Evolutionary conservation across 768 basidiomycete genomes (phyloP), one percentile per base, ranked within the genome.

Genomic region (Pholiota microspora): DNA sequence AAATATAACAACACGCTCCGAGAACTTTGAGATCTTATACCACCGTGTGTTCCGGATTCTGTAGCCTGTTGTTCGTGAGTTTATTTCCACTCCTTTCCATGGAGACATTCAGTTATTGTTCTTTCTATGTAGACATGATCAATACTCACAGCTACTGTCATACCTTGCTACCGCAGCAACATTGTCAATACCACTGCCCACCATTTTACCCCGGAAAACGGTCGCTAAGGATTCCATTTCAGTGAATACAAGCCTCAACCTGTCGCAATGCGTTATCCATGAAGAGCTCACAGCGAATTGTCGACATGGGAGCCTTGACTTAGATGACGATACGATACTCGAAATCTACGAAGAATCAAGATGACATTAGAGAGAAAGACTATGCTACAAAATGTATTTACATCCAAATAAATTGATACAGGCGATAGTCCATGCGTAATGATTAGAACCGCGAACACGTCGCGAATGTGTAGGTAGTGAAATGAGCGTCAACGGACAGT

Each of bases 351-450:
- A 27, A 40, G 35, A 31, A 27, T 31, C 23, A n/a, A 3, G n/a
- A 51, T 51, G 38, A 31, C 21, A 44, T 51, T 51, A 51, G 49
- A 18, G 25, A 27, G 16, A 27, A 31, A 51, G 15, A 7, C 38
- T 38, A 28, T 51, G 51, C 51, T 51, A 51, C 51, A 51, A 18
- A 24, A 12, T 44, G 51, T 51, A 42, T 51, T 23, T 51, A 51
- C 40, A 51, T 51, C 16, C 40, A n/a, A 31, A 29, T 21, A 18
- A 23, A 21, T 25, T 45, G 29, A 31, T 51, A 51, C 51, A 51
- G 13, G 51, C 15, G 16, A 45, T 32, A 18, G 51, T 51, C 51
- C 51, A 35, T 38, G 21, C 49, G n/a, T 51, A 27, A 40, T 29
- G 51, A 51, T 51, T 51, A 51, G 38, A 24, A 16, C 48, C 35